These are phyloP conservation scores for Volvariella volvacea DNA, from an alignment of 1,284 basidiomycete genomes.

Conservation along the genomic window DNA sequence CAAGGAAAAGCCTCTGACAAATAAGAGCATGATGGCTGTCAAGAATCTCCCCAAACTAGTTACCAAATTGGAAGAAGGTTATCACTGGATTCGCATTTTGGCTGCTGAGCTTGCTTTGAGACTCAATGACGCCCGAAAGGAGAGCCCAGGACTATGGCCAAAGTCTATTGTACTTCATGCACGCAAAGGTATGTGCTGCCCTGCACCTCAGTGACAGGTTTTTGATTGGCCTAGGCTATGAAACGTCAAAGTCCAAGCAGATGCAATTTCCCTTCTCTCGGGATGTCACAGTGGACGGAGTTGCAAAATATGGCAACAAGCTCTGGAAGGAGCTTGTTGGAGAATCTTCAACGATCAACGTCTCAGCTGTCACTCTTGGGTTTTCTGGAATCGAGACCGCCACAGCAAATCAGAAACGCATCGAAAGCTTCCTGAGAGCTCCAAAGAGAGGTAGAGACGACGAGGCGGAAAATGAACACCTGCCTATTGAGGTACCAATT, in stretches of 20 bases:
- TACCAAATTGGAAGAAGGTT: conserved; percentile 64
- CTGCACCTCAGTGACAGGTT: conserved; percentile 4
- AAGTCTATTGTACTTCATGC: conserved; percentile 81
- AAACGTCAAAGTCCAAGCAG: conserved; percentile 70
- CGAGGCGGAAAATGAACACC: conserved; percentile 8
- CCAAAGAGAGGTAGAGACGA: conserved; percentile 25
- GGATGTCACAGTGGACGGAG: conserved; percentile 69
- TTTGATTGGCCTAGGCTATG: conserved; percentile 44
- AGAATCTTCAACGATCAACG: conserved; percentile 47
- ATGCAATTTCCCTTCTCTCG: conserved; percentile 75
- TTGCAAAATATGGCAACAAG: conserved; percentile 74
- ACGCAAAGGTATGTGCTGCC: conserved; percentile 46
- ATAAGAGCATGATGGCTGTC: conserved; percentile 90
- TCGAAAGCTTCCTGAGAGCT: conserved; percentile 76
- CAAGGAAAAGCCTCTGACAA: conserved; percentile 75
- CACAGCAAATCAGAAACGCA: conserved; percentile 80
- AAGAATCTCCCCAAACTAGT: conserved; percentile 85
- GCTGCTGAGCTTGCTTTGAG: conserved; percentile 85
- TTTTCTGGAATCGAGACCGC: conserved; percentile 81
- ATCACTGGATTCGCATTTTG: conserved; percentile 88
- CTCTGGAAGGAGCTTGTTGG: conserved; percentile 83
- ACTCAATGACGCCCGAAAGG: conserved; percentile 75
- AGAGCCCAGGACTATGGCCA: conserved; percentile 80
- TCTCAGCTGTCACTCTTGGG: conserved; percentile 70
- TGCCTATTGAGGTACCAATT: neutral